Conservation (phyloP, 2,329 filamentous ascomycete species). For the Exophiala alcalophila region DNA sequence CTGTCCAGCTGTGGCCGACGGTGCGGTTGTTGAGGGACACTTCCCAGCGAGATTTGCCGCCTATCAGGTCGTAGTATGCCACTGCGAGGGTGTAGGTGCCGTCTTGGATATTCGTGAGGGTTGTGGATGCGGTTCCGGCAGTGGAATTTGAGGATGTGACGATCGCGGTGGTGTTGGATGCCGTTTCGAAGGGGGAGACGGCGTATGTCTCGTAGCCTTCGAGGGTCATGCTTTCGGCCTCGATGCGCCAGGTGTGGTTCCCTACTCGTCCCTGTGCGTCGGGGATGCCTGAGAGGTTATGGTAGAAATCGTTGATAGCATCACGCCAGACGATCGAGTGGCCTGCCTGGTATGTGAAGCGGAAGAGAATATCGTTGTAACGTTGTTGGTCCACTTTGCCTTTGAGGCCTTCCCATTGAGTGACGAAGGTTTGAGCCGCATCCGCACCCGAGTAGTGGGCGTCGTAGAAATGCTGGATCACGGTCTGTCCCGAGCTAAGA, state of each 20-base stretch:
- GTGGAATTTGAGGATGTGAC: constrained; percentile 55
- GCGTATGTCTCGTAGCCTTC: constrained; percentile 54
- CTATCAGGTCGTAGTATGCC: constrained; percentile 63
- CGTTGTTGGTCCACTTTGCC: constrained; percentile 59
- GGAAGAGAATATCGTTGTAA: constrained; percentile 57
- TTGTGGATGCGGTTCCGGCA: constrained; percentile 48
- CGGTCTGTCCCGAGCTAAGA: constrained; percentile 62
- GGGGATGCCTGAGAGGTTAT: constrained; percentile 58
- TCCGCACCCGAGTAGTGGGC: constrained; percentile 60
- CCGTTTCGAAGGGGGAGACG: constrained; percentile 59
- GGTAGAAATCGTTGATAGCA: constrained; percentile 63
- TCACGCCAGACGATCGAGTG: constrained; percentile 71
- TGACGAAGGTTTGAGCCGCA: constrained; percentile 57
- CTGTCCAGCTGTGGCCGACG: constrained; percentile 59
- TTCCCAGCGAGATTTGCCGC: constrained; percentile 57
- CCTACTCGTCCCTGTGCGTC: constrained; percentile 58
- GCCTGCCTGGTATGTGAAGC: constrained; percentile 64
- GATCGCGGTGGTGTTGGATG: constrained; percentile 55
- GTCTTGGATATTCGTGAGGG: constrained; percentile 46
- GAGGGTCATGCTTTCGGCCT: constrained; percentile 64
- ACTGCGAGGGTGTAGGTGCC: constrained; percentile 63
- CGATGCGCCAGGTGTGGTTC: constrained; percentile 63
- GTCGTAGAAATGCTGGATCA: constrained; percentile 66
- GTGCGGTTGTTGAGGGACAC: constrained; percentile 52
- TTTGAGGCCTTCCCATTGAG: constrained; percentile 53